Conservation (phyloP, 164 flowering plant species). For the Annona squamosa region DNA sequence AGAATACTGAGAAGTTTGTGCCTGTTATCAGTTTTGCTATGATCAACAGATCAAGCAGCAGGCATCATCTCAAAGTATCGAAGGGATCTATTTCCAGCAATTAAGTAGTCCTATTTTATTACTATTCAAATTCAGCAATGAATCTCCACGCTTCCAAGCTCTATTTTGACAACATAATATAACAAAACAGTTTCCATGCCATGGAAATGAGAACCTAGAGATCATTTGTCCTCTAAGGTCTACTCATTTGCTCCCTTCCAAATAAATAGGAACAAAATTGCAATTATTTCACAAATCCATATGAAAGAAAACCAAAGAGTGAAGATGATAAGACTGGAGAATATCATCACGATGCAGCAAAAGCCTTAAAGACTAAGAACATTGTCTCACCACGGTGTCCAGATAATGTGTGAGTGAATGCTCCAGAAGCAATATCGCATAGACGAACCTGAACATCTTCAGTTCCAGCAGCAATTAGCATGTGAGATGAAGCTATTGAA, state of each 20-base stretch:
- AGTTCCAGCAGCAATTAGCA: conserved; percentile 93
- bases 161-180: no score
- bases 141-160: no score
- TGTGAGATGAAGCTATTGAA: conserved; percentile 74
- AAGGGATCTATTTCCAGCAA: no score
- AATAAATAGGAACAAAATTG: neutral
- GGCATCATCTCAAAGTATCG: no score
- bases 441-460: conserved; percentile 99
- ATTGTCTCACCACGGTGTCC: conserved; percentile 85
- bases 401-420: conserved; percentile 90
- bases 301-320: neutral
- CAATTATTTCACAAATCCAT: neutral
- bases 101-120: no score
- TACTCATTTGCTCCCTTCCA: neutral
- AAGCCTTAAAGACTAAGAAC: neutral
- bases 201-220: no score
- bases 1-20: no score
- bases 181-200: no score
- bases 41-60: no score
- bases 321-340: neutral
- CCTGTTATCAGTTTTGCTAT: no score
- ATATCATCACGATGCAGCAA: neutral
- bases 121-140: no score
- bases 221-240: no score
- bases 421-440: conserved; percentile 96